These are phyloP conservation scores for Metschnikowia similis DNA, from an alignment of 805 yeast genomes.

Conservation along the genomic window DNA sequence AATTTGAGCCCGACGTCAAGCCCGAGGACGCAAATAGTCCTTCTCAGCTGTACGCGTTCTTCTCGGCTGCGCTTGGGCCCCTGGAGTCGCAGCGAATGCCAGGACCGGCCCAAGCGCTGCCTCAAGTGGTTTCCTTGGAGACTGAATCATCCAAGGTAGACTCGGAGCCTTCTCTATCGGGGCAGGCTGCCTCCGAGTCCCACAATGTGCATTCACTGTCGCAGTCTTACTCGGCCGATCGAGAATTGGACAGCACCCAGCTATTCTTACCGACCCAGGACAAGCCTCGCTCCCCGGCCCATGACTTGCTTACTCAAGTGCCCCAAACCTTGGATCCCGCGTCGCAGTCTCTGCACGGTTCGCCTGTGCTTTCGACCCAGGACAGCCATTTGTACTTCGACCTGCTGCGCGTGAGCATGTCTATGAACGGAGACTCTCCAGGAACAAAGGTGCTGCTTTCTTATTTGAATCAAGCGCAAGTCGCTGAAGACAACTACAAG, in stretches of 20 bases:
- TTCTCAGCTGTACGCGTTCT: conserved; percentile 1
- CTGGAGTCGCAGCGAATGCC: background rate
- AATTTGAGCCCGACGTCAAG: conserved; percentile 3
- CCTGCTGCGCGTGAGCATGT: background rate
- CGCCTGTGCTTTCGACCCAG: background rate
- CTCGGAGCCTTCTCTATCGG: background rate
- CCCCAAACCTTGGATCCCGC: background rate
- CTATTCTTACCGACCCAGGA: background rate
- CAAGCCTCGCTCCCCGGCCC: background rate
- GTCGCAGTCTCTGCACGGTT: background rate
- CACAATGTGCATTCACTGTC: background rate
- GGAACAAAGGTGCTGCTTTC: conserved; percentile 4
- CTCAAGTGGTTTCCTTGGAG: background rate
- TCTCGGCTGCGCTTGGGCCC: background rate
- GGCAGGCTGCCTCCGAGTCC: background rate
- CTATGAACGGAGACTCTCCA: background rate
- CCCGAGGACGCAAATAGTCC: background rate
- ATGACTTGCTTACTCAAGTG: conserved; percentile 10
- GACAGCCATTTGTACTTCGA: conserved; percentile 3
- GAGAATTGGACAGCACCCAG: background rate
- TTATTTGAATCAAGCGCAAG: background rate
- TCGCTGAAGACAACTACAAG: conserved; percentile 12
- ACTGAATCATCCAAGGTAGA: background rate
- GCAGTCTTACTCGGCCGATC: background rate
- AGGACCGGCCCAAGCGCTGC: background rate